Evolutionary conservation across 2,329 filamentous ascomycete species (phyloP).

Genomic region (Biscogniauxia mediterranea): DNA sequence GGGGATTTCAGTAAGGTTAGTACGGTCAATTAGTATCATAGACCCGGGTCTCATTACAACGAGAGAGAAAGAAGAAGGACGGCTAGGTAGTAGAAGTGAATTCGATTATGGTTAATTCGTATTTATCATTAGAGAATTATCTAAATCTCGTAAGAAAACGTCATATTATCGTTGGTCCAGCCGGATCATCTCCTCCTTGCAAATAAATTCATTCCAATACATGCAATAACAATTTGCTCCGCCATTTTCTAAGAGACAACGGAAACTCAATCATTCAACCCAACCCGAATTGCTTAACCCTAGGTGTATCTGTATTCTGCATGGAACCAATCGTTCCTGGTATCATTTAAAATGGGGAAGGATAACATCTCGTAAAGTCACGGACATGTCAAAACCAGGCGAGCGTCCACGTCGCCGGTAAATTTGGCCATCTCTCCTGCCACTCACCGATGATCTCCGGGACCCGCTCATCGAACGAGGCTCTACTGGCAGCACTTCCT

Average conservation of each 20-base stretch:
- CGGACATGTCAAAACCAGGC: constrained; percentile 75
- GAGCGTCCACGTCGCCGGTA: constrained; percentile 91
- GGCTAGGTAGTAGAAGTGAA: too few relatives aligned
- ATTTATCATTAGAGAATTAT: too few relatives aligned
- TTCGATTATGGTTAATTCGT: too few relatives aligned
- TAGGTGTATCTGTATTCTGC: constrained; percentile 1
- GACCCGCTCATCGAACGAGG: constrained; percentile 87
- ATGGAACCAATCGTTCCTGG: constrained; percentile 22
- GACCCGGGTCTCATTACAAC: too few relatives aligned
- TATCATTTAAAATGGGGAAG: constrained; percentile 27
- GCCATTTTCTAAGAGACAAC: neutral
- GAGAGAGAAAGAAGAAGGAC: too few relatives aligned
- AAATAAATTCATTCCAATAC: neutral
- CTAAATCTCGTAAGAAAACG: too few relatives aligned
- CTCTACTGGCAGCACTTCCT: constrained; percentile 63
- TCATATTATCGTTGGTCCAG: too few relatives aligned
- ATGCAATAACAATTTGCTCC: neutral
- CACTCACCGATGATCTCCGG: constrained; percentile 88
- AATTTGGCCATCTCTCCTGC: constrained; percentile 91
- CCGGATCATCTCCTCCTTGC: too few relatives aligned
- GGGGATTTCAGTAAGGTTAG: too few relatives aligned
- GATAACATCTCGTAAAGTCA: constrained; percentile 13
- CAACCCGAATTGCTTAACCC: neutral
- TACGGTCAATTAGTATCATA: too few relatives aligned
- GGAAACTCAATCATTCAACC: neutral